These are phyloP conservation scores for Adansonia gregorii DNA, from an alignment of 441 rosid genomes.

Conservation along the genomic window DNA sequence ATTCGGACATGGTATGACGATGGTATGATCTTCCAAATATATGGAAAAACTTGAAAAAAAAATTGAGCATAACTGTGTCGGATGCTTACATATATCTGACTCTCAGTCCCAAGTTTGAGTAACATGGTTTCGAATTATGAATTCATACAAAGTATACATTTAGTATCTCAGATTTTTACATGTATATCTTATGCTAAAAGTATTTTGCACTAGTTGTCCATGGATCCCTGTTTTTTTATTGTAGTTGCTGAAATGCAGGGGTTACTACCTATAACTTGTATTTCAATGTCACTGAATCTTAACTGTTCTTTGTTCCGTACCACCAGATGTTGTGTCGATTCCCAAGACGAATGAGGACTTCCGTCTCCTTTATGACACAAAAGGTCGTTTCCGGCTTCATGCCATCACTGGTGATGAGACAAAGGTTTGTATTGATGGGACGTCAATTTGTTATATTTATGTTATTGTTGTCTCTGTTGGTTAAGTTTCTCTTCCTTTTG, in stretches of 20 bases:
- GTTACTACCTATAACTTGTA: not conserved
- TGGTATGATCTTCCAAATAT: no score
- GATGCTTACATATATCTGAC: no score
- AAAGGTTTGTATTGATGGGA: slow-evolving; percentile 41
- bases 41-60: no score
- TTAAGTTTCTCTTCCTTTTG: not conserved
- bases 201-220: not conserved
- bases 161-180: not conserved
- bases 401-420: slow-evolving; percentile 74
- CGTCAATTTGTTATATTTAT: not conserved
- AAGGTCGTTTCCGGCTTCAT: slow-evolving; percentile 77
- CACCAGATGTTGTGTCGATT: slow-evolving; percentile 69
- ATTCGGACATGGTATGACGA: no score
- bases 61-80: no score
- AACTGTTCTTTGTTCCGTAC: no score
- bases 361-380: slow-evolving; percentile 76
- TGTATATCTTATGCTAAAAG: not conserved
- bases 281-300: not conserved
- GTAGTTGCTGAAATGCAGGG: not conserved
- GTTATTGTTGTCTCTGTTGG: not conserved
- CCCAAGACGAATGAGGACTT: slow-evolving; percentile 75
- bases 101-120: no score
- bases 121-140: not conserved
- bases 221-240: not conserved
- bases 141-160: not conserved